These are phyloP conservation scores for Serendipita sp. DNA, from an alignment of 768 basidiomycete genomes.

Conservation along the genomic window DNA sequence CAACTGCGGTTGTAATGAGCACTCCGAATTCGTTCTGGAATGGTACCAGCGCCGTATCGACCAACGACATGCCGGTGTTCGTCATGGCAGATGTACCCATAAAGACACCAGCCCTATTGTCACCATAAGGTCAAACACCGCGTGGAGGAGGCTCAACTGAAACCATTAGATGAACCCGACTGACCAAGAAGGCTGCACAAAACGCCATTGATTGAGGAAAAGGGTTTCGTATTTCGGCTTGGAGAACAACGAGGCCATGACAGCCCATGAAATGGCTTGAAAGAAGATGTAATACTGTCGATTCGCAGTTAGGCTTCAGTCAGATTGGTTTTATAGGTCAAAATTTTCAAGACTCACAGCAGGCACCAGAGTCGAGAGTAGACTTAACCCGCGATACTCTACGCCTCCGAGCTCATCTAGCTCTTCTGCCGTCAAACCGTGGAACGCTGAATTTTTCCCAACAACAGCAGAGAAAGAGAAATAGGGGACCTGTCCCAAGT, in stretches of 20 bases:
- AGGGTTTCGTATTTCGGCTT: slow-evolving; percentile 26
- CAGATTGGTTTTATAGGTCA: not conserved
- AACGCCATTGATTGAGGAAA: slow-evolving; percentile 17
- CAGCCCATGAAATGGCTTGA: slow-evolving; percentile 52
- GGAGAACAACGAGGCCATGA: slow-evolving; percentile 72
- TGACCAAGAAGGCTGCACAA: slow-evolving; percentile 54
- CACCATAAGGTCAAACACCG: not conserved
- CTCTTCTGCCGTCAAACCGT: slow-evolving; percentile 22
- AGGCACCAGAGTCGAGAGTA: slow-evolving; percentile 21
- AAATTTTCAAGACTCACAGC: slow-evolving; percentile 15
- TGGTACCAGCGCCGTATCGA: slow-evolving; percentile 81
- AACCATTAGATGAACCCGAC: slow-evolving; percentile 9
- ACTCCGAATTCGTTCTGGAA: slow-evolving; percentile 49
- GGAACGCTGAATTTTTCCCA: slow-evolving; percentile 22
- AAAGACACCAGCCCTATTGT: slow-evolving; percentile 31
- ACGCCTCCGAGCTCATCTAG: slow-evolving; percentile 25
- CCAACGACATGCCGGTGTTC: slow-evolving; percentile 75
- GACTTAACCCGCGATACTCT: slow-evolving; percentile 21
- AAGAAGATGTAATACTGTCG: slow-evolving; percentile 58
- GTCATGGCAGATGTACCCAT: slow-evolving; percentile 77
- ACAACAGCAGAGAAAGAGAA: slow-evolving; percentile 24
- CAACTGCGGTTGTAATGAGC: slow-evolving; percentile 12
- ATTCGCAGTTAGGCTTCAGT: not conserved
- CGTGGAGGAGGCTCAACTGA: not conserved
- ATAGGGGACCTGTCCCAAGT: slow-evolving; percentile 18